Base-by-base conservation (phyloP, 108 stramenopile species). In the Schizochytrium sp. region DNA sequence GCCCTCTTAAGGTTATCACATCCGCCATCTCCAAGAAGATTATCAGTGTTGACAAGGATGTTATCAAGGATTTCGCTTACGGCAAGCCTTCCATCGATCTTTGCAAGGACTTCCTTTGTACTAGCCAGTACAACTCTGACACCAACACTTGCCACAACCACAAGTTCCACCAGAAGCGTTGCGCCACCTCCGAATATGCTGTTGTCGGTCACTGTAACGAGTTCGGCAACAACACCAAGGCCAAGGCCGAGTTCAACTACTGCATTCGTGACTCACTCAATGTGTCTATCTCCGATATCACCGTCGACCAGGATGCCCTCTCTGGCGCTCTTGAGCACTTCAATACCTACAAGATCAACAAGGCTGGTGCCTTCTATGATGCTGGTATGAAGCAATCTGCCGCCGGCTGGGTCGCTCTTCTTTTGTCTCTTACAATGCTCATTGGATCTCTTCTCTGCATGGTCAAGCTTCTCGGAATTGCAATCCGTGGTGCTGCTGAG, bases 1-100 rank as follows among this genome's bases (percentile, higher is more conserved):
- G 96, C 58, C 96, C 96, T 58, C 90, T 97, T 90, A 95, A 95
- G 93, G 93, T 93, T 61, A 91, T 95, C 88, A 94, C 96, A 58
- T 60, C 91, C n/a, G 96, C 96, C 64, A 90, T 97, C 59, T 90
- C 89, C 46, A 91, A 93, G n/a, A 89, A 89, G 72, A 69, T 97
- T 15, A 92, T 97, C 92, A 95, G 92, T 56, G 92, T 95, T 58
- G 96, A 96, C 95, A 96, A 93, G 92, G 90, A 93, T 44, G 89
- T 97, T 57, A 94, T 95, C 88, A 95, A 92, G 87, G 94, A 90
- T 4, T 90, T 96, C 64, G 95, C 96, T 15, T 88, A 93, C 4
- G 94, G 94, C 40, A 72, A 88, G 61, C 59, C 59, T n/a, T 17
- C 17, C 59, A 60, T 60, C 28, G 59, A 60, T 17, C 59, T 60